Conservation (phyloP, 306 rosid genomes). For the Begonia loranthoides region DNA sequence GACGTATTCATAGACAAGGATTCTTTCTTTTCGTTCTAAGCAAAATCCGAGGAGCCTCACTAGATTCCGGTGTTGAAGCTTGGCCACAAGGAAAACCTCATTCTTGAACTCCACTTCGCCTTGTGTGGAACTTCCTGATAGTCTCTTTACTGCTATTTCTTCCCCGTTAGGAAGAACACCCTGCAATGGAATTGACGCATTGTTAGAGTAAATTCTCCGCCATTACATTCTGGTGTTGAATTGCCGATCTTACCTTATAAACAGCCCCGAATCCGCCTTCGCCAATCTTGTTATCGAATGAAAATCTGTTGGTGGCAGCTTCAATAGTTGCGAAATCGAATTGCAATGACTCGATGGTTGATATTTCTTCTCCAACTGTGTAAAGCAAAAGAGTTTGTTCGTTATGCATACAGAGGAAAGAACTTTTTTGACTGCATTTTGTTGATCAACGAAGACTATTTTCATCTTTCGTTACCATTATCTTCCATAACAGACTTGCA, state of each 20-base stretch:
- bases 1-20: slow-evolving; percentile 17
- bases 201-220: too few species aligned
- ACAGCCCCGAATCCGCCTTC: slow-evolving; percentile 21
- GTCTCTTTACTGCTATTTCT: slow-evolving; percentile 16
- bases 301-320: slow-evolving; percentile 15
- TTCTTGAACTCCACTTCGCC: slow-evolving; percentile 10
- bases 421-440: too few species aligned
- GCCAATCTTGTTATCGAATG: slow-evolving; percentile 12
- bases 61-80: slow-evolving; percentile 18
- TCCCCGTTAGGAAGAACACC: slow-evolving; percentile 13
- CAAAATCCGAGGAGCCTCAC: slow-evolving; percentile 16
- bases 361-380: slow-evolving; percentile 3
- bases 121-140: slow-evolving; percentile 8
- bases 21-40: slow-evolving; percentile 12
- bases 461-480: slow-evolving; percentile 1
- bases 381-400: too few species aligned
- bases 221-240: too few species aligned
- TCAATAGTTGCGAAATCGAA: slow-evolving; percentile 11
- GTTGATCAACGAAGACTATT: background rate
- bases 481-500: background rate
- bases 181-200: slow-evolving; percentile 1
- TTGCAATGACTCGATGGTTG: slow-evolving; percentile 8
- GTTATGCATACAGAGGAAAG: too few species aligned
- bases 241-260: slow-evolving; percentile 5
- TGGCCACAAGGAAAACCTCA: slow-evolving; percentile 13